These are phyloP conservation scores for Venturia asperata DNA, from an alignment of 2,329 filamentous ascomycete species.

Conservation along the genomic window DNA sequence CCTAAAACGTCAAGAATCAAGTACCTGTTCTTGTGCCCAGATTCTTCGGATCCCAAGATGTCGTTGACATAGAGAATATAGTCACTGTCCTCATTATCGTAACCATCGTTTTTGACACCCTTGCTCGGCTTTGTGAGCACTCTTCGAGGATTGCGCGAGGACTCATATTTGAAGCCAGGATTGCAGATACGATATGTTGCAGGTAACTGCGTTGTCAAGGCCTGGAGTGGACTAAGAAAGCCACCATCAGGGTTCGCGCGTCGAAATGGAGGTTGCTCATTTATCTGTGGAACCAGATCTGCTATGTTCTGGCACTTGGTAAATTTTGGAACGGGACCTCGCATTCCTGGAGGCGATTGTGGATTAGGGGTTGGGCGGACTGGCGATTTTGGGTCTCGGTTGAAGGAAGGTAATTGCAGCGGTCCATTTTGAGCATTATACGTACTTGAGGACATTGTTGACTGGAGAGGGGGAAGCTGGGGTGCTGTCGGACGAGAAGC, in stretches of 20 bases:
- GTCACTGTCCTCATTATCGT: constrained; percentile 97
- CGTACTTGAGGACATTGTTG: constrained; percentile 61
- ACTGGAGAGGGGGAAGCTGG: constrained; percentile 68
- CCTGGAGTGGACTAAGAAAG: constrained; percentile 96
- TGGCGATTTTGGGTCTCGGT: constrained; percentile 46
- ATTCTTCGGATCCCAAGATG: constrained; percentile 94
- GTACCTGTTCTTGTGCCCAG: constrained; percentile 98
- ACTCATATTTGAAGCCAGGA: constrained; percentile 96
- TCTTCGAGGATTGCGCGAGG: constrained; percentile 87
- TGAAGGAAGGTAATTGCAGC: constrained; percentile 62
- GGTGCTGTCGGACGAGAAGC: constrained; percentile 49
- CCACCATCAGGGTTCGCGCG: constrained; percentile 94
- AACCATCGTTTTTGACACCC: constrained; percentile 95
- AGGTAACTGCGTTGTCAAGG: constrained; percentile 84
- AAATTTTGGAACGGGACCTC: constrained; percentile 79
- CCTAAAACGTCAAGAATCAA: constrained; percentile 94
- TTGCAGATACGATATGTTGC: constrained; percentile 98
- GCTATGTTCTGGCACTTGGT: constrained; percentile 64
- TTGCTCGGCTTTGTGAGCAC: constrained; percentile 98
- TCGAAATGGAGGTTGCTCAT: constrained; percentile 80
- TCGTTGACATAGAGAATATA: constrained; percentile 99
- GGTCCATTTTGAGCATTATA: constrained; percentile 66
- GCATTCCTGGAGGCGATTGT: constrained; percentile 43
- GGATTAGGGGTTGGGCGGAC: constrained; percentile 40
- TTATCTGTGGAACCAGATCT: constrained; percentile 77